These are phyloP conservation scores for Beverwykella pulmonaria DNA, from an alignment of 495 filamentous ascomycete species.

Conservation along the genomic window DNA sequence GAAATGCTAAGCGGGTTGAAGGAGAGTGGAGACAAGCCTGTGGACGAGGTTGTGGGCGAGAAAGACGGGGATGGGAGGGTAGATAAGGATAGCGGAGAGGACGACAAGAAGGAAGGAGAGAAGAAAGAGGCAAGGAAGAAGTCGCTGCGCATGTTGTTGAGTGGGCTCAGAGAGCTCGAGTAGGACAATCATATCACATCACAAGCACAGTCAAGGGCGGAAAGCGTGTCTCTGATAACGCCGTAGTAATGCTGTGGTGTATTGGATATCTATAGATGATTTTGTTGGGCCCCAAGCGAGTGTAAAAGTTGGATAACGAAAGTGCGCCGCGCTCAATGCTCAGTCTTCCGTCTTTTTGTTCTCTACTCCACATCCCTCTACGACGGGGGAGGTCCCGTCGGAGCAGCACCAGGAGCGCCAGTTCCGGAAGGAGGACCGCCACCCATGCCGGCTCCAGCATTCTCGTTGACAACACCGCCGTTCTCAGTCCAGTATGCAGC, in stretches of 20 bases:
- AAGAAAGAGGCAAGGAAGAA: slow-evolving; percentile 6
- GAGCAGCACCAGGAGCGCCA: not conserved
- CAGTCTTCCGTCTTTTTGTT: no score
- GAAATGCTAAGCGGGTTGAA: not conserved
- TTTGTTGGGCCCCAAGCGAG: not conserved
- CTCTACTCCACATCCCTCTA: no score
- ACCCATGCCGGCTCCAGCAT: not conserved
- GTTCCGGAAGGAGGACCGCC: not conserved
- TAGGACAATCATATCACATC: not conserved
- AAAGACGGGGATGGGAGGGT: no score
- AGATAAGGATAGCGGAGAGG: not conserved
- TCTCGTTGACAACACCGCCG: slow-evolving; percentile 25
- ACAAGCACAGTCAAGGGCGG: no score
- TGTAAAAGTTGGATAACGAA: not conserved
- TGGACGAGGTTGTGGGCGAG: not conserved
- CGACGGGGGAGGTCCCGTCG: not conserved
- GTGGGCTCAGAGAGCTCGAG: slow-evolving; percentile 10
- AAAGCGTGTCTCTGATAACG: no score
- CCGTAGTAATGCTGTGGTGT: not conserved
- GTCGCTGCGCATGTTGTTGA: slow-evolving; percentile 3
- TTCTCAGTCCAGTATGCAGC: slow-evolving; percentile 18
- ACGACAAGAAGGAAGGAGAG: not conserved
- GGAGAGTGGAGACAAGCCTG: not conserved
- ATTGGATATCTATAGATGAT: no score
- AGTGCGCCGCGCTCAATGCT: not conserved